Evolutionary conservation across 139 green algal genomes (phyloP), one percentile per base, ranked within the genome.

Genomic region (Chlamydomonas schloesseri): DNA sequence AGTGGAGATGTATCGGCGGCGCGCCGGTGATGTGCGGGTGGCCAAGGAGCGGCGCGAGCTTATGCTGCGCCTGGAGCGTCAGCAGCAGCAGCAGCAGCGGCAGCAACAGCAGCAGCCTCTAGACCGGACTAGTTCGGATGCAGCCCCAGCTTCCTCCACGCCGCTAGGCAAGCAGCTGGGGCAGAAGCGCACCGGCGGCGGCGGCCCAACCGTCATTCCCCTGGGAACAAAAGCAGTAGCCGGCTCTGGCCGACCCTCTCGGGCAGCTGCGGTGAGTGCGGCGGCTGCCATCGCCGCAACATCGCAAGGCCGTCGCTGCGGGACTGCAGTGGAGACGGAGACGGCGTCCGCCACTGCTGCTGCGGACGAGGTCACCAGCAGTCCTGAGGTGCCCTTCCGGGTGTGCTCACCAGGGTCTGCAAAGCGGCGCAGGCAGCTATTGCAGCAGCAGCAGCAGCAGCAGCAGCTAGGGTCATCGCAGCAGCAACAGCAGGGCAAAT

Each of bases 391-490:
- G 73, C 55, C 75, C 21, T 58, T 82, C 58, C 65, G 67, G 6
- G 79, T 85, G 4, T 85, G 79, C 79, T 85, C 79, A 0, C 79
- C 79, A 3, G 79, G 29, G 10, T 55, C 79, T 11, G 64, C 79
- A 20, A 76, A 72, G 67, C 67, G 68, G 24, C 50, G 79, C 3
- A 47, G 76, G 67, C 73, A 50, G 31, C 26, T 47, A 53, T 31
- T 24, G 4, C 26, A 31, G 18, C 42, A 50, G 53, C 50, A 69
- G 53, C n/a, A 81, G n/a, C 42, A 50, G 42, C 42, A 50, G 42
- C 26, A n/a, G 68, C 26, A 53, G 26, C n/a, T n/a, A n/a, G n/a
- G n/a, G n/a, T n/a, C n/a, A n/a, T n/a, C n/a, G n/a, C n/a, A n/a
- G n/a, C 42, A 50, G 42, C 42, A 50, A 8, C 26, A n/a, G 68